Base-by-base conservation (phyloP, 352 stramenopile genomes). In the Globisporangium cederbergense region DNA sequence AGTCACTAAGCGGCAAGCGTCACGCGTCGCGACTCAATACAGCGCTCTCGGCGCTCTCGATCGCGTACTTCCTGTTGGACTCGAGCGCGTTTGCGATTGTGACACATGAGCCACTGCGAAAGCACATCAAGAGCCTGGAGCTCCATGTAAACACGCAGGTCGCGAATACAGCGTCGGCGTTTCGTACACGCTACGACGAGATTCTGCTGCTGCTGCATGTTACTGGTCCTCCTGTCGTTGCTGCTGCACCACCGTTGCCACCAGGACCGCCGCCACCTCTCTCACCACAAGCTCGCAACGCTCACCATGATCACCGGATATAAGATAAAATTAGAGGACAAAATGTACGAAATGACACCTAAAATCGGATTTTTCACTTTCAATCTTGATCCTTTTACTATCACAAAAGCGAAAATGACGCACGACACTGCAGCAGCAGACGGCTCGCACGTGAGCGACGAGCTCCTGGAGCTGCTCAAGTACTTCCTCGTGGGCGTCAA, bases 31-130 rank as follows among this genome's bases (percentile, higher is more conserved):
- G 49, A 9, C 54, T 86, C 22, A 88, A 89, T 67, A 70, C 75
- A 4, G 45, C 70, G 18, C 70, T 93, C 36, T 88, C 75, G 16
- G 75, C 81, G 28, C 58, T 93, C 10, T 77, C 78, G 9, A 83
- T 82, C 56, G 67, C 68, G 55, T 93, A 84, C 67, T 91, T 90
- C 60, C 65, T 93, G 22, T 42, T 93, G 47, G 80, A 93, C 67
- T 90, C 81, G 5, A 66, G 56, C 4, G 74, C 75, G 18, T 88
- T 89, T 38, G 36, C 60, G 0, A 64, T 65, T 8, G 69, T 91
- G 62, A 80, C 76, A n/a, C 60, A 54, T 18, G 63, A 78, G n/a
- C 62, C n/a, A 0, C 65, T 84, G 22, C 46, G 74, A 25, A 11
- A 10, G 0, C 74, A 77, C 25, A 75, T 90, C 62, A 61, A 71